Evolutionary conservation across 192 early-diverging fungal genomes (phyloP), one percentile per base, ranked within the genome.

Genomic region (Coemansia sp.): DNA sequence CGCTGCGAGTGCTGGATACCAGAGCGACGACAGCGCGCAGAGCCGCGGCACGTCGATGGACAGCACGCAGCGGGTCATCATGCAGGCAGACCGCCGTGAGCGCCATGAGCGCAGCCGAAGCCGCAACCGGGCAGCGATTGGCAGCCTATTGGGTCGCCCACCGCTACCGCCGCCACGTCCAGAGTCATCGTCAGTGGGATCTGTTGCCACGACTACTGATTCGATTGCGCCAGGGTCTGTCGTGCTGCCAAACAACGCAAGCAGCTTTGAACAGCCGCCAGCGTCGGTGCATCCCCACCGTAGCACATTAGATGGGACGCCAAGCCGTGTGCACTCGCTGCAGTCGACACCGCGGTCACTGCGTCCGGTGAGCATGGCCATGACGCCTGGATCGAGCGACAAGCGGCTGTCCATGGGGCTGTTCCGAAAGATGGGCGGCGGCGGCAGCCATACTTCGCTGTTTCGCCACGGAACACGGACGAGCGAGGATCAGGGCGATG

Each of bases 381-480:
- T 57, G 24, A 50, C 68, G 28, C 20, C 36, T 21, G 68, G 67
- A 17, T 50, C 58, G 5, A 61, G 60, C 42, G 51, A 47, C 46
- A 79, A 73, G 76, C 70, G 76, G 9, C 63, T 79, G 67, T 79
- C 76, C 15, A 63, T 79, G 5, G 71, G 76, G 14, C n/a, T 79
- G 18, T 73, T 79, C 58, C 60, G 76, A 12, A 60, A 60, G 18
- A 50, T 55, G 21, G 74, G 60, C 9, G 21, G 23, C 10, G 72
- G 75, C 47, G 21, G 23, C 23, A 78, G 75, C 52, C 56, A 47
- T 20, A 63, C 69, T 14, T 73, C 67, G 57, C 60, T 79, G 66
- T 66, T 73, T 40, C 71, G 71, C 21, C 57, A 70, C 31, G 70
- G 63, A 2, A 66, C 70, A 44, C 66, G 68, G 12, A 59, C 56